These are phyloP conservation scores for Auricularia sp. DNA, from an alignment of 768 basidiomycete species.

Conservation along the genomic window DNA sequence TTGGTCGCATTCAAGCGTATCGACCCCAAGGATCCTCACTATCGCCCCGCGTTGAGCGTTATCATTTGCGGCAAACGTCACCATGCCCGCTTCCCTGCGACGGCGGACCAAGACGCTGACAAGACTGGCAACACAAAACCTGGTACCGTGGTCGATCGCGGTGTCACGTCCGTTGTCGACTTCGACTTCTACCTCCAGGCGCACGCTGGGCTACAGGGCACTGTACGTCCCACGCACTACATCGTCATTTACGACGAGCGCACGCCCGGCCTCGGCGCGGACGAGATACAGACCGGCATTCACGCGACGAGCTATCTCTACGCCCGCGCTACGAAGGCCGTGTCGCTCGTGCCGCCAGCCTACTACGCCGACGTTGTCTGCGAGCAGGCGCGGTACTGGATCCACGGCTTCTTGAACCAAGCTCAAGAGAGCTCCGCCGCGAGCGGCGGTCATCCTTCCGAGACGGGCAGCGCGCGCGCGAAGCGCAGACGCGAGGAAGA, in stretches of 20 bases:
- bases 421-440: slow-evolving; percentile 27
- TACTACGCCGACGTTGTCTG: slow-evolving; percentile 60
- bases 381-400: slow-evolving; percentile 65
- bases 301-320: slow-evolving; percentile 64
- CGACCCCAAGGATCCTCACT: slow-evolving; percentile 33
- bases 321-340: slow-evolving; percentile 64
- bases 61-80: slow-evolving; percentile 74
- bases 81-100: slow-evolving; percentile 53
- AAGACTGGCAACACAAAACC: slow-evolving; percentile 67
- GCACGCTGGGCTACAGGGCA: slow-evolving; percentile 63
- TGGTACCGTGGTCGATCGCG: slow-evolving; percentile 73
- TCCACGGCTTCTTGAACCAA: slow-evolving; percentile 55
- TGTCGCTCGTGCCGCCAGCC: slow-evolving; percentile 57
- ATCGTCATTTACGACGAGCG: slow-evolving; percentile 74
- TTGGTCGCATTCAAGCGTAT: slow-evolving; percentile 48
- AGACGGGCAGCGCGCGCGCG: not conserved
- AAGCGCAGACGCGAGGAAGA: not conserved
- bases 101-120: slow-evolving; percentile 37
- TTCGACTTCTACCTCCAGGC: slow-evolving; percentile 54
- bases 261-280: slow-evolving; percentile 36
- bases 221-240: slow-evolving; percentile 51
- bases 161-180: slow-evolving; percentile 53
- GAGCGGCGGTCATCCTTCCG: slow-evolving; percentile 12
- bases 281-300: slow-evolving; percentile 65
- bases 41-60: slow-evolving; percentile 57